A percentile compares a stretch with the other conserved stretches of the same genome.
These are phyloP conservation scores for Jacaranda copaia DNA, from an alignment of 257 asterid species.

Conservation along the genomic window DNA sequence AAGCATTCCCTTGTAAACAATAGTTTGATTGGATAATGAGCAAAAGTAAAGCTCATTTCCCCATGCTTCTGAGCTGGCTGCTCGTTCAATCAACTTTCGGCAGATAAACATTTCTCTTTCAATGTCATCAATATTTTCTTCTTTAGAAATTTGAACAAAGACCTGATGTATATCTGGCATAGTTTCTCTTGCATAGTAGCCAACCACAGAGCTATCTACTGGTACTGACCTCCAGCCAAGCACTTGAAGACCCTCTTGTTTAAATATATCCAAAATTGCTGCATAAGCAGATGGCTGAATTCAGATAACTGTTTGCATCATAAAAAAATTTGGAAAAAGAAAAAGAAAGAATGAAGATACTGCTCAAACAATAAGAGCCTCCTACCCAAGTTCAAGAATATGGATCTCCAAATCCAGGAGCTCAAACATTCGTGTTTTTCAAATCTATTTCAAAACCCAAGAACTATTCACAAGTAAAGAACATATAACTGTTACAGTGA, in stretches of 20 bases:
- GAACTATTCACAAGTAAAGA: too few species aligned
- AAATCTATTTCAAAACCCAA: neutral
- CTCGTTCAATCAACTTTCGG: constrained; percentile 88
- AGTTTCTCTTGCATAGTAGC: constrained; percentile 83
- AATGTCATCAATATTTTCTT: constrained; percentile 91
- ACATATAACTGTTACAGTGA: too few species aligned
- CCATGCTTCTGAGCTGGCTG: constrained; percentile 76
- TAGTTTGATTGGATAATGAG: constrained; percentile 94
- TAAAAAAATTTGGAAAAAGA: neutral
- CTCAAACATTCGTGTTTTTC: constrained; percentile 10
- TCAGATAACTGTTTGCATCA: constrained; percentile 32
- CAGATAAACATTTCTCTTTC: constrained; percentile 95
- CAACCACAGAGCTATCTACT: constrained; percentile 82
- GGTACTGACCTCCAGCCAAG: constrained; percentile 99
- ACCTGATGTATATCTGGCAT: constrained; percentile 94
- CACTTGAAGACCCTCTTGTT: constrained; percentile 97
- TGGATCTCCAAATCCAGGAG: constrained; percentile 19
- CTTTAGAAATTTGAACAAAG: constrained; percentile 82
- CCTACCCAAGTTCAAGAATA: neutral
- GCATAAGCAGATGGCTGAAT: constrained; percentile 45
- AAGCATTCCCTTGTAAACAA: constrained; percentile 98
- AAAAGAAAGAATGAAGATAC: neutral
- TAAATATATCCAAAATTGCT: constrained; percentile 73
- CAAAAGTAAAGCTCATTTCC: constrained; percentile 92
- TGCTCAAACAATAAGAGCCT: constrained; percentile 9